These are phyloP conservation scores for Sapria himalayana DNA, from an alignment of 345 rosid genomes.

Conservation along the genomic window DNA sequence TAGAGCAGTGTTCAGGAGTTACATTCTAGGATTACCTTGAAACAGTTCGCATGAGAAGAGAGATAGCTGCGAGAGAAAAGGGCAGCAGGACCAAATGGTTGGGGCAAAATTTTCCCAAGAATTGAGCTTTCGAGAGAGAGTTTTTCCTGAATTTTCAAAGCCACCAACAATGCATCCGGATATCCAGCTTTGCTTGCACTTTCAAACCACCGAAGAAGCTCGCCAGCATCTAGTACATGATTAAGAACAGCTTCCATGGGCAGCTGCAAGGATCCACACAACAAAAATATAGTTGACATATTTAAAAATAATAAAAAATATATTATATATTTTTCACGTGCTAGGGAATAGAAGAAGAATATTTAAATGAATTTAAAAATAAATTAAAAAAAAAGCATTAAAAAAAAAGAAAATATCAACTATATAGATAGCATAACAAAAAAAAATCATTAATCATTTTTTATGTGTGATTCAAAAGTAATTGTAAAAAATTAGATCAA, in stretches of 20 bases:
- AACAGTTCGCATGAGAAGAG: constrained; percentile 37
- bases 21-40: constrained; percentile 38
- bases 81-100: constrained; percentile 45
- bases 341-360: too few species aligned
- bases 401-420: too few species aligned
- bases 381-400: too few species aligned
- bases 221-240: constrained; percentile 55
- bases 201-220: constrained; percentile 54
- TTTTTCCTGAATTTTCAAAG: constrained; percentile 45
- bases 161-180: constrained; percentile 87
- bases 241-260: constrained; percentile 39
- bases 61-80: constrained; percentile 60
- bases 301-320: too few species aligned
- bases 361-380: too few species aligned
- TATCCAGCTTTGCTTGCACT: constrained; percentile 53
- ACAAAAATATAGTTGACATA: too few species aligned
- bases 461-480: too few species aligned
- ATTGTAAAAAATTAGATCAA: too few species aligned
- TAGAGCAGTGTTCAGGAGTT: neutral
- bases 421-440: too few species aligned
- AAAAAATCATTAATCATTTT: too few species aligned
- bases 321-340: too few species aligned
- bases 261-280: constrained; percentile 29
- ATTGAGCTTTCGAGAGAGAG: constrained; percentile 19
- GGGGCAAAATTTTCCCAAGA: constrained; percentile 53